These are phyloP conservation scores for Ilyonectria destructans DNA, from an alignment of 2,329 filamentous ascomycete genomes.

Conservation along the genomic window DNA sequence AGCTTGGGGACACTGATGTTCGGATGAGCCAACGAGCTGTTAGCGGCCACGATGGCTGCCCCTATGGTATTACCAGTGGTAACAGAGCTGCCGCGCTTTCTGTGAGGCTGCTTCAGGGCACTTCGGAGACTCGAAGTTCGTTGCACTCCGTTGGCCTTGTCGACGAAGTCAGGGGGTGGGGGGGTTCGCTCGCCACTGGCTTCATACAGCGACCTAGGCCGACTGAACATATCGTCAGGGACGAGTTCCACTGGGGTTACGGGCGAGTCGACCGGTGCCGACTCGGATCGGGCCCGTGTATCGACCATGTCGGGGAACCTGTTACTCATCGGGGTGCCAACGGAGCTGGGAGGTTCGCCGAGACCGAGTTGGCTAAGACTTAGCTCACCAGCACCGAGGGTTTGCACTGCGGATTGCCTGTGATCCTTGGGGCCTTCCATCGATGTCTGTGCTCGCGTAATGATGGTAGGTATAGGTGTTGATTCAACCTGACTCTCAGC, in stretches of 20 bases:
- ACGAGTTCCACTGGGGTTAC: slow-evolving; percentile 47
- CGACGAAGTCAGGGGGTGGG: slow-evolving; percentile 74
- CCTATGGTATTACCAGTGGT: slow-evolving; percentile 78
- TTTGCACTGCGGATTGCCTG: slow-evolving; percentile 87
- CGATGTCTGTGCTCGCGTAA: slow-evolving; percentile 47
- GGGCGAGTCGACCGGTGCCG: slow-evolving; percentile 68
- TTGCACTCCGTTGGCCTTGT: slow-evolving; percentile 74
- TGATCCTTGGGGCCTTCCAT: slow-evolving; percentile 61
- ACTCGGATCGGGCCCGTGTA: slow-evolving; percentile 69
- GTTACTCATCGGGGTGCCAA: slow-evolving; percentile 72
- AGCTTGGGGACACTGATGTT: slow-evolving; percentile 79
- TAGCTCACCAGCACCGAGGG: slow-evolving; percentile 89
- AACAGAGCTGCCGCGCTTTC: slow-evolving; percentile 88
- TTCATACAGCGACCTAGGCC: slow-evolving; percentile 69
- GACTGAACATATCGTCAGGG: slow-evolving; percentile 56
- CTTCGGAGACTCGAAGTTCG: slow-evolving; percentile 80
- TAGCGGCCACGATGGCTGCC: slow-evolving; percentile 80
- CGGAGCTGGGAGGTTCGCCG: slow-evolving; percentile 68
- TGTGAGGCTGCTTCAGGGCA: slow-evolving; percentile 68
- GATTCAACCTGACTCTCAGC: slow-evolving; percentile 62
- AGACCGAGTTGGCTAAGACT: slow-evolving; percentile 93
- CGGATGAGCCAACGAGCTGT: slow-evolving; percentile 78
- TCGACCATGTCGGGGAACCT: slow-evolving; percentile 68
- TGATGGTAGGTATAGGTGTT: slow-evolving; percentile 48
- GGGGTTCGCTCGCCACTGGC: slow-evolving; percentile 74